phyloP scores from a whole-genome alignment of 208 protist genomes.

The Trypanosoma scelopori region DNA sequence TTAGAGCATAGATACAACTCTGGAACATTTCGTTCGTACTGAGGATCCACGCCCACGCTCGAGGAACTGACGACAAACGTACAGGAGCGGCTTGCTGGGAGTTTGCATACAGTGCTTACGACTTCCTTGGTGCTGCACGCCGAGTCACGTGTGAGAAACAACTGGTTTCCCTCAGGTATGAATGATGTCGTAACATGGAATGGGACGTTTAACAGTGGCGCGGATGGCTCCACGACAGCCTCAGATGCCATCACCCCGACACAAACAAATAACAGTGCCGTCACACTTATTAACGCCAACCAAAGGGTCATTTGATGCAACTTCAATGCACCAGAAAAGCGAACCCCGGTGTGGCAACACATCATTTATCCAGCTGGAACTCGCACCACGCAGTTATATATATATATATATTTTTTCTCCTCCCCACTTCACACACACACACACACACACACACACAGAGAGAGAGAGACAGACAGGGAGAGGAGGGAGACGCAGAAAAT shows the following conservation, averaged over 20 bases:
- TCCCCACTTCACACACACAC: neutral
- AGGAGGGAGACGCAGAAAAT: no score
- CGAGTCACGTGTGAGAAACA: constrained; percentile 40
- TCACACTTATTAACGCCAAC: no score
- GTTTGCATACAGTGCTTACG: constrained; percentile 35
- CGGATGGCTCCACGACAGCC: constrained; percentile 13
- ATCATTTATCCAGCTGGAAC: neutral
- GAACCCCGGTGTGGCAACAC: no score
- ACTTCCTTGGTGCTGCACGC: constrained; percentile 23
- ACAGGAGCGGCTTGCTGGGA: constrained; percentile 35
- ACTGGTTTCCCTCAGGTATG: constrained; percentile 20
- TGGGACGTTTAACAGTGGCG: constrained; percentile 53
- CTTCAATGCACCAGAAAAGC: no score
- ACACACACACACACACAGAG: neutral
- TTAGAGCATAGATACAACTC: constrained; percentile 56
- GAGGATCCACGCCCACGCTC: constrained; percentile 27
- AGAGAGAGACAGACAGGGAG: constrained; percentile 2
- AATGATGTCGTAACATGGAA: constrained; percentile 40
- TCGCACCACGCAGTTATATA: no score
- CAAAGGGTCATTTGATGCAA: no score
- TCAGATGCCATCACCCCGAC: neutral
- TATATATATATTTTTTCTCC: no score
- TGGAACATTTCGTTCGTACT: constrained; percentile 32
- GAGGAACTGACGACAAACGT: constrained; percentile 41
- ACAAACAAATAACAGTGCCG: neutral